phyloP scores from a whole-genome alignment of 2,329 filamentous ascomycete genomes.

The Pseudodiploospora longispora region DNA sequence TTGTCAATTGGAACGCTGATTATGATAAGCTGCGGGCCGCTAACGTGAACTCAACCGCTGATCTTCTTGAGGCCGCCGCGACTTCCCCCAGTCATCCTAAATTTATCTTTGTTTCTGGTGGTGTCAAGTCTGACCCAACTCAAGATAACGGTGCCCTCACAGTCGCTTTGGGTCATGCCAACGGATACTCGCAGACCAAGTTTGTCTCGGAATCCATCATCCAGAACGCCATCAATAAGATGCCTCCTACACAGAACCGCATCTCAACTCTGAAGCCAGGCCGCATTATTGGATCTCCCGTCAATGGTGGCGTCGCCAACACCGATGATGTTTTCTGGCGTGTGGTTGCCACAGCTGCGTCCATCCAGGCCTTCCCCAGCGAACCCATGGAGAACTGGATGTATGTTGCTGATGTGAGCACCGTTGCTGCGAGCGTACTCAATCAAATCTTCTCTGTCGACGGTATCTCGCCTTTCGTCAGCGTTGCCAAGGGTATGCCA shows the following conservation, averaged over 20 bases:
- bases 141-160: neutral
- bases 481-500: conserved; percentile 9
- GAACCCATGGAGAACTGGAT: conserved; percentile 11
- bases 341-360: conserved; percentile 8
- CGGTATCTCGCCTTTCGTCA: conserved; percentile 3
- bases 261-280: conserved; percentile 15
- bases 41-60: conserved; percentile 50
- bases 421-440: conserved; percentile 10
- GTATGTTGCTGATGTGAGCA: conserved; percentile 9
- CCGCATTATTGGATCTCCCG: conserved; percentile 13
- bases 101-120: conserved; percentile 17
- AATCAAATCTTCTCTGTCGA: conserved; percentile 2
- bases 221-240: neutral
- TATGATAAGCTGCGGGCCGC: conserved; percentile 64
- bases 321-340: conserved; percentile 17
- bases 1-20: conserved; percentile 70
- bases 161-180: neutral
- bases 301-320: conserved; percentile 14
- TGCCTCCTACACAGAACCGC: conserved; percentile 1
- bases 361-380: conserved; percentile 6
- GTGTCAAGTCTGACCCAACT: conserved; percentile 4
- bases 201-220: conserved; percentile 15
- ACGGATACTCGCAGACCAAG: conserved; percentile 17
- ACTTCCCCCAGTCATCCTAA: conserved; percentile 10
- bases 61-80: conserved; percentile 11